Evolutionary conservation across 2,329 filamentous ascomycete species (phyloP).

Genomic region (Paraphaeosphaeria minitans): DNA sequence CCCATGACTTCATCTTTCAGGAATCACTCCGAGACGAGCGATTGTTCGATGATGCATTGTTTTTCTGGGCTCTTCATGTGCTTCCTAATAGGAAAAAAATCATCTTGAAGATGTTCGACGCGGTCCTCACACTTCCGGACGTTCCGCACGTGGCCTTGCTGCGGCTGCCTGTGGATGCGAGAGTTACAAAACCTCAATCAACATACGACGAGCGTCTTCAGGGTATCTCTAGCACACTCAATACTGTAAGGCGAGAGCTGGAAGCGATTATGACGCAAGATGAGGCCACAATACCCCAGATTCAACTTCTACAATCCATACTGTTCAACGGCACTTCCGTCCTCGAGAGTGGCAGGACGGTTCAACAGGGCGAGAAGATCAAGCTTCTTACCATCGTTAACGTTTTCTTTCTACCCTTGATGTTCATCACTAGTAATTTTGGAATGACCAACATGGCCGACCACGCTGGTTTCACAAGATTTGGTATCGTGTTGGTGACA

Average conservation of each 20-base stretch:
- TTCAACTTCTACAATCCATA: slow-evolving; percentile 63
- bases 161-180: no score
- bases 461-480: slow-evolving; percentile 44
- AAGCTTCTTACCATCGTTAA: slow-evolving; percentile 63
- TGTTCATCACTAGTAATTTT: slow-evolving; percentile 65
- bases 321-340: slow-evolving; percentile 67
- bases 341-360: slow-evolving; percentile 60
- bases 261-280: slow-evolving; percentile 60
- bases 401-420: slow-evolving; percentile 64
- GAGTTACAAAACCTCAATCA: no score
- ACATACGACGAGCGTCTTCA: slow-evolving; percentile 36
- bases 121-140: no score
- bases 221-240: not conserved
- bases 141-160: no score
- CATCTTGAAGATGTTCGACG: not conserved
- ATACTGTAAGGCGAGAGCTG: not conserved
- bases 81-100: no score
- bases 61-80: slow-evolving; percentile 65
- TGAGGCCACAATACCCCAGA: slow-evolving; percentile 63
- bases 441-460: slow-evolving; percentile 56
- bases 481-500: slow-evolving; percentile 48
- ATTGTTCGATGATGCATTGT: slow-evolving; percentile 65
- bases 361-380: slow-evolving; percentile 66
- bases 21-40: slow-evolving; percentile 61
- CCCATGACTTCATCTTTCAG: slow-evolving; percentile 65